Base-by-base conservation (phyloP, 208 protist species). In the Trypanosomatidae sp. region DNA sequence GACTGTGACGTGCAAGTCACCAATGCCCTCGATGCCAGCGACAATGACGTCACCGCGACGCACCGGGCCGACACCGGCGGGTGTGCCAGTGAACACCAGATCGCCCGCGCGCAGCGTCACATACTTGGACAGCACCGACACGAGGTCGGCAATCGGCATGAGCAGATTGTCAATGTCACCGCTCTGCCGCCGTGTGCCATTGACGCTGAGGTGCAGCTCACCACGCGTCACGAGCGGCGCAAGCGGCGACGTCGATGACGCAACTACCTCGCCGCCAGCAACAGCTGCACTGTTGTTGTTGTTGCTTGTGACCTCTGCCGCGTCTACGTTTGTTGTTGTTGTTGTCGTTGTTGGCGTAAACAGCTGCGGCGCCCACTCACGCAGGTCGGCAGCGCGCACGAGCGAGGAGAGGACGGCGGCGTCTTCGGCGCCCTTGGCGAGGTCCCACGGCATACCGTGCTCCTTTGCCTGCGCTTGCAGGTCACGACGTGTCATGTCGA, bases 401-500 rank as follows among this genome's bases (percentile, higher is more conserved):
- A 84, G 58, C 23, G 60, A 52, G 0, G 65, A 73, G 2, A 92
- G 35, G 4, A 75, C 77, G 10, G 58, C 68, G 30, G 67, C 61
- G 11, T 82, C 82, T 30, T 95, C 83, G 6, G 63, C 75, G 23
- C 83, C 77, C 53, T 95, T 95, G 11, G 84, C 73, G 4, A 88
- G 46, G 33, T 86, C 79, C 79, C 83, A 92, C 37, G 88, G 88
- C 48, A 65, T 55, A 8, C 83, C 79, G 16, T 68, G 64, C 16
- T 35, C 48, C 49, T 87, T 91, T 1, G 78, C 76, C 33, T 71
- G 38, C n/a, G 52, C 35, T 56, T 95, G 88, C 37, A 90, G 10
- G 38, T 91, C 77, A n/a, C 88, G 69, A 1, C 72, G 70, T 0
- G 88, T 95, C 72, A 95, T 80, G 61, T 95, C 88, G 6, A 95